Percentiles rank a stretch among this genome's conserved stretches.
These are phyloP conservation scores for Zhuliangozyma parablackwelliae DNA, from an alignment of 1,139 yeast genomes.

Conservation along the genomic window DNA sequence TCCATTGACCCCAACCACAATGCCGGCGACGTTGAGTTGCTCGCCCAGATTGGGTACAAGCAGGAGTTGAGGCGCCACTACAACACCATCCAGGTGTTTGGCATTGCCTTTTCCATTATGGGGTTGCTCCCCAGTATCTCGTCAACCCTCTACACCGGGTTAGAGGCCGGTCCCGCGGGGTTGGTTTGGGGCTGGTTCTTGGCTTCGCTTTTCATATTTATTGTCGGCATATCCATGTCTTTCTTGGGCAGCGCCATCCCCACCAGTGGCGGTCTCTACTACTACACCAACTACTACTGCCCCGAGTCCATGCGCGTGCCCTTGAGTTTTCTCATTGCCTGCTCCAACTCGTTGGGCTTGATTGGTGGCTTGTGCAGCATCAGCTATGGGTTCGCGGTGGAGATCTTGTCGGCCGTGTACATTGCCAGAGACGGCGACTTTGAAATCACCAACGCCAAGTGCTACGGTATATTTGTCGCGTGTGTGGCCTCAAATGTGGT, in stretches of 20 bases:
- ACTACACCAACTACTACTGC: conserved; percentile 44
- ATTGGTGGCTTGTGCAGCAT: conserved; percentile 37
- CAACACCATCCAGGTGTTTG: conserved; percentile 48
- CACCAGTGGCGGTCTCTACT: conserved; percentile 68
- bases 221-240: conserved; percentile 61
- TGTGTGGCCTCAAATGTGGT: conserved; percentile 23
- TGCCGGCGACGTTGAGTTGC: conserved; percentile 39
- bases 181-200: conserved; percentile 72
- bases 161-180: conserved; percentile 42
- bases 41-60: conserved; percentile 52
- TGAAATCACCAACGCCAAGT: conserved; percentile 25
- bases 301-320: conserved; percentile 30
- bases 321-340: conserved; percentile 43
- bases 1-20: conserved; percentile 24
- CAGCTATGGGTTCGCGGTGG: conserved; percentile 35
- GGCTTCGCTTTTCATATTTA: conserved; percentile 53
- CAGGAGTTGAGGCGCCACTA: conserved; percentile 47
- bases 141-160: conserved; percentile 28
- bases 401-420: conserved; percentile 31
- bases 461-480: conserved; percentile 37
- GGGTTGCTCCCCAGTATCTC: conserved; percentile 47
- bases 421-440: conserved; percentile 29
- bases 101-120: conserved; percentile 52
- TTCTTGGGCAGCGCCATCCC: conserved; percentile 68
- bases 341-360: conserved; percentile 33